Evolutionary conservation across 805 yeast species (phyloP), one percentile per base, ranked within the genome.

Genomic region (Metschnikowia shivogae): DNA sequence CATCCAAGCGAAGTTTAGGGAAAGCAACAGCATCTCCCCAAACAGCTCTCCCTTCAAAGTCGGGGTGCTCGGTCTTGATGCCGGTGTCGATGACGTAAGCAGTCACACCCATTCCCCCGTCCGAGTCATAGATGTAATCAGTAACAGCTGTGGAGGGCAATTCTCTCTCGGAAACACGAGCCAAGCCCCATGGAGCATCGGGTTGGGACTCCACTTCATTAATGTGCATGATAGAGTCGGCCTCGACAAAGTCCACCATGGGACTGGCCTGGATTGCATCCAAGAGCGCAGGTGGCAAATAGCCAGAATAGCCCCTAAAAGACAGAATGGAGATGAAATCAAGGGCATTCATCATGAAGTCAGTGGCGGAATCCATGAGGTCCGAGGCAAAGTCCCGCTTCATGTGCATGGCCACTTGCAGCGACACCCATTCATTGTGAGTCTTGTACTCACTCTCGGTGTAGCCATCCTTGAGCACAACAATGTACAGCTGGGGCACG

Each of bases 121-220:
- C 78, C 51, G 74, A 74, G 53, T 85, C 88, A 63, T 77, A 86
- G 46, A 83, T 59, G 65, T 88, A 88, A 29, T 47, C 46, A 5
- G 41, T 34, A 11, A 42, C 37, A 1, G 46, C 47, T 8, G 50
- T 47, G 38, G 38, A 38, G 10, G 46, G 77, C 59, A 83, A 73
- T 46, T 81, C 78, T 67, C 90, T 78, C 67, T 88, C 96, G 17
- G 96, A 86, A 48, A 89, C 82, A 73, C 97, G 80, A 14, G 95
- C 86, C 52, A 89, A 76, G 58, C 97, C 97, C 97, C 97, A 89
- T 36, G 96, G 95, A n/a, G 96, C 90, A 50, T 89, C 87, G 50
- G 76, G 74, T 70, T 89, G 92, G 46, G 80, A 75, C 51, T 80
- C 77, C 42, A 81, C 73, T 53, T 80, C 82, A 42, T 52, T 52